A percentile compares a stretch with the other conserved stretches of the same genome.
Conservation (phyloP, 306 rosid species). For the Benincasa hispida region DNA sequence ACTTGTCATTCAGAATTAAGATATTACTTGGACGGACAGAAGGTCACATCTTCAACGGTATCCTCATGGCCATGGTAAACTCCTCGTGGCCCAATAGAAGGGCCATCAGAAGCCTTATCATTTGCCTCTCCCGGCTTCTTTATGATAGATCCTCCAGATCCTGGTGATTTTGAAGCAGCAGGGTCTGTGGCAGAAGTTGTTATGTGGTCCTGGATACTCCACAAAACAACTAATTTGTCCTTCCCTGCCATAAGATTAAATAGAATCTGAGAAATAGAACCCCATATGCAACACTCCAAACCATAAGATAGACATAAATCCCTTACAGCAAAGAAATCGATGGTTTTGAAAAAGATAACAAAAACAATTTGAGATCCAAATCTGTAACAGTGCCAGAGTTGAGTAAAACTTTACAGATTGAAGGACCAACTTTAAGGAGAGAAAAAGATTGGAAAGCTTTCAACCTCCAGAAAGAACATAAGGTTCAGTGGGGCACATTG, state of each 20-base stretch:
- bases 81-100: constrained; percentile 92
- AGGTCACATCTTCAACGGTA: constrained; percentile 96
- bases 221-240: constrained; percentile 86
- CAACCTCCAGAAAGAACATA: constrained; percentile 96
- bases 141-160: constrained; percentile 65
- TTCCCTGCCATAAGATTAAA: constrained; percentile 46
- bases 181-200: constrained; percentile 56
- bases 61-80: constrained; percentile 83
- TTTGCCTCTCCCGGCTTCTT: constrained; percentile 68
- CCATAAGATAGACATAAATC: neutral
- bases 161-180: constrained; percentile 30
- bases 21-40: constrained; percentile 87
- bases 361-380: neutral
- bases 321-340: neutral
- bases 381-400: neutral
- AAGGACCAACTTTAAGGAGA: neutral
- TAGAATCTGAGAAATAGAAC: neutral
- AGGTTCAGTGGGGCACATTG: constrained; percentile 99
- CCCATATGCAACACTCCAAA: neutral
- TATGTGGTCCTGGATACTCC: constrained; percentile 98
- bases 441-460: neutral
- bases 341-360: neutral
- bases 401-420: neutral
- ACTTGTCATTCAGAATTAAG: neutral
- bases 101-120: constrained; percentile 65